Percentiles rank a stretch among this genome's conserved stretches.
Evolutionary conservation across 345 rosid genomes (phyloP).

Genomic region (Heritiera littoralis): DNA sequence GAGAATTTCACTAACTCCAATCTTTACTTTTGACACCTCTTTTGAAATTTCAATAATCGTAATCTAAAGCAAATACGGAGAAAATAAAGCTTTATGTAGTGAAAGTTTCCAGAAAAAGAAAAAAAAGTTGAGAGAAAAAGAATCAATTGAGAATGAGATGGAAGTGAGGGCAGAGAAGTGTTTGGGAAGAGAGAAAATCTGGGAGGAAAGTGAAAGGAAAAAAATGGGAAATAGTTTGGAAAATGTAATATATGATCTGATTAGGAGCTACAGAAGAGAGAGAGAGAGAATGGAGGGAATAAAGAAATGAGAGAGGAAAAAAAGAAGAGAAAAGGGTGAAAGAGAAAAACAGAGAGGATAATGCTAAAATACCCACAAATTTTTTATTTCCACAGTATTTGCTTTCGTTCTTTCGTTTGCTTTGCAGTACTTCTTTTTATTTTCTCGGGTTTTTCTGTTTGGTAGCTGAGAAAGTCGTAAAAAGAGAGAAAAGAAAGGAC

Average conservation of each 20-base stretch:
- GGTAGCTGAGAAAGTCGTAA: background rate
- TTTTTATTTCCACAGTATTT: background rate
- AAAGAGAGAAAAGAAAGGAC: background rate
- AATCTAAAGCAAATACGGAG: background rate
- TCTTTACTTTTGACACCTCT: constrained; percentile 16
- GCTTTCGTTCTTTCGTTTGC: background rate
- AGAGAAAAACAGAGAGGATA: background rate
- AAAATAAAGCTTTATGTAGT: background rate
- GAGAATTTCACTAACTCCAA: constrained; percentile 20
- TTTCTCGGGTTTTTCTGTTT: background rate
- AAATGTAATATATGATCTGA: constrained; percentile 35
- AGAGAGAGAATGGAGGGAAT: constrained; percentile 19
- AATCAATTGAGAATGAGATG: background rate
- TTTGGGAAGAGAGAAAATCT: constrained; percentile 30
- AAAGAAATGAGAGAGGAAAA: constrained; percentile 24
- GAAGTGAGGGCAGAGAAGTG: background rate
- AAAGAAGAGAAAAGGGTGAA: background rate
- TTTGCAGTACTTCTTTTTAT: background rate
- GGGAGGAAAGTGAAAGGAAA: constrained; percentile 32
- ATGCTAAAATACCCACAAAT: constrained; percentile 7
- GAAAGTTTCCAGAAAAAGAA: background rate
- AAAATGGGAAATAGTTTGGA: constrained; percentile 24
- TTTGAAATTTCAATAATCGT: constrained; percentile 15
- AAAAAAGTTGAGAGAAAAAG: background rate
- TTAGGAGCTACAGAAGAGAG: constrained; percentile 34